Base-by-base conservation (phyloP, 371 early-diverging fungal species). In the Mortierella sp. region DNA sequence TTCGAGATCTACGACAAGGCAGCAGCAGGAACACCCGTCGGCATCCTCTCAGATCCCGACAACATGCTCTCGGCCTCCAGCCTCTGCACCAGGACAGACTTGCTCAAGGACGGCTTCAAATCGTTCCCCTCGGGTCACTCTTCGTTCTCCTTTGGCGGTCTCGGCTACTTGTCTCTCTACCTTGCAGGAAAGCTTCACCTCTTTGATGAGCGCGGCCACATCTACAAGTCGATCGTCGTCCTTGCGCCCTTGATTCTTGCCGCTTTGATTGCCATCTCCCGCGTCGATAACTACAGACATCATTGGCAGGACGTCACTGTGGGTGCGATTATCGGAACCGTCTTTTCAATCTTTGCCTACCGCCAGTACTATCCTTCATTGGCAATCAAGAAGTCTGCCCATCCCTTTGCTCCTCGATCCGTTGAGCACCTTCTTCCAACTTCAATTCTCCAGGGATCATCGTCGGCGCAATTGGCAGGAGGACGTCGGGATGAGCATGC, bases 91-190 rank as follows among this genome's bases (percentile, higher is more conserved):
- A 90, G 89, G 59, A 90, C 89, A 1, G 82, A 84, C 9, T 74
- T 93, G 14, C 86, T 97, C 73, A 82, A 75, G 70, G 97, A 98
- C 71, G 98, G 97, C 14, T 93, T 96, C 87, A 95, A 95, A 86
- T 95, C 95, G 75, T 99, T 98, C 84, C 97, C 97, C 31, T 97
- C 97, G 26, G 99, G 99, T 6, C 99, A 99, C 89, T 89, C 98
- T 24, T 96, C 97, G 46, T 91, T 94, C 69, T 91, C 94, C 10
- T 96, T 96, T 88, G 93, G 95, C 13, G 96, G 95, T 4, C 76
- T 96, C 43, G 91, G 92, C 1, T 96, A 90, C 73, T 78, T 96
- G 40, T 88, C 95, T 10, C 88, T 96, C 54, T 97, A 90, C 78
- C 82, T 96, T 43, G 93, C 93, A n/a, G 95, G 94, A 34, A 93